phyloP scores from a whole-genome alignment of 805 yeast species.

The Candida orba region DNA sequence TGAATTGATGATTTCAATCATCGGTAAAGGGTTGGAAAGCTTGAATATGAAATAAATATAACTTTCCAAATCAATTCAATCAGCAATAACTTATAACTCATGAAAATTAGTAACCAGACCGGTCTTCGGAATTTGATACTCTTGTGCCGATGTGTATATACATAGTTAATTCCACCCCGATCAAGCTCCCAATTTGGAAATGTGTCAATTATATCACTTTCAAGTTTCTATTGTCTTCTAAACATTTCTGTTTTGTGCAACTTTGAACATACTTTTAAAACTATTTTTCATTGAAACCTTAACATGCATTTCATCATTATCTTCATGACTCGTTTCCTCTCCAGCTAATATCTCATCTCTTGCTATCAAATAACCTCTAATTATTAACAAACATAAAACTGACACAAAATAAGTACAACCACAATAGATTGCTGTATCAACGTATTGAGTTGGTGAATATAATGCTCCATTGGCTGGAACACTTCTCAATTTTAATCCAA shows the following conservation, averaged over 20 bases:
- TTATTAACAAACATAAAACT: slow-evolving; percentile 32
- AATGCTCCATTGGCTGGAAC: slow-evolving; percentile 21
- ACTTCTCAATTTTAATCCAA: slow-evolving; percentile 46
- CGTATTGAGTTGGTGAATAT: slow-evolving; percentile 40
- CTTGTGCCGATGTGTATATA: no score
- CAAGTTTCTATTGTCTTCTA: no score
- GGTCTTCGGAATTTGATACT: no score
- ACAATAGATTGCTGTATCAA: slow-evolving; percentile 48
- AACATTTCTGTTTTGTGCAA: slow-evolving; percentile 6
- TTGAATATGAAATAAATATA: no score
- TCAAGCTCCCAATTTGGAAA: no score
- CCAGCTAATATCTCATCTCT: slow-evolving; percentile 32
- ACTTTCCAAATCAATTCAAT: no score
- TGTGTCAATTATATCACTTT: no score
- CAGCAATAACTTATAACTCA: no score
- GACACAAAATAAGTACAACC: slow-evolving; percentile 48
- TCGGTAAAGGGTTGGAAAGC: no score
- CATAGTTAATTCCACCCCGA: no score
- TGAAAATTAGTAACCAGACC: no score
- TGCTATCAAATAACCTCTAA: slow-evolving; percentile 50
- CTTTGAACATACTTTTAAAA: slow-evolving; percentile 6
- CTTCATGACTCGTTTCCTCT: slow-evolving; percentile 20
- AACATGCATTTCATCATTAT: slow-evolving; percentile 21
- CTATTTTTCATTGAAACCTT: slow-evolving; percentile 6
- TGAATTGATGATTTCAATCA: no score